phyloP scores from a whole-genome alignment of 2,329 filamentous ascomycete species.

The Aureobasidium vineae region DNA sequence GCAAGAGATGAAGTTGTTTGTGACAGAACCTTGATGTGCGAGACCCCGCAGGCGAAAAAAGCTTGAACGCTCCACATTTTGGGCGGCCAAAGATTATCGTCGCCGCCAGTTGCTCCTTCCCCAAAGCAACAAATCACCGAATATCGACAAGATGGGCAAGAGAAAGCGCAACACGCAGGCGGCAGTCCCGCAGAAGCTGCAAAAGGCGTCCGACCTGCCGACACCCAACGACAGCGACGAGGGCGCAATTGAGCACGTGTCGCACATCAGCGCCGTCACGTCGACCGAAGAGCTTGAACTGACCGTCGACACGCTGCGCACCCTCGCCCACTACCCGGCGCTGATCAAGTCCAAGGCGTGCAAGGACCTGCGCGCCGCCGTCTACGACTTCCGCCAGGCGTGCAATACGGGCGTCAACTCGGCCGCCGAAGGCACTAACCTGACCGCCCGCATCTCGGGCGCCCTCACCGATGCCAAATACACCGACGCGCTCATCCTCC shows the following conservation, averaged over 20 bases:
- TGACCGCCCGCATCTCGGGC: constrained; percentile 65
- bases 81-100: neutral
- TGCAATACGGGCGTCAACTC: constrained; percentile 64
- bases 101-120: neutral
- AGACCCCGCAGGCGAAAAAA: constrained; percentile 3
- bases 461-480: constrained; percentile 65
- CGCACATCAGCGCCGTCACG: constrained; percentile 48
- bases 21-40: neutral
- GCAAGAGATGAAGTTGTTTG: neutral
- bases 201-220: constrained; percentile 7
- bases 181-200: neutral
- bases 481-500: constrained; percentile 61
- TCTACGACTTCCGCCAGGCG: constrained; percentile 67
- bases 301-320: constrained; percentile 61
- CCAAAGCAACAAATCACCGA: neutral
- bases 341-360: constrained; percentile 68
- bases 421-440: constrained; percentile 54
- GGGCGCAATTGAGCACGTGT: neutral
- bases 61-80: neutral
- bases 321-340: constrained; percentile 58
- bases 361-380: constrained; percentile 63
- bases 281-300: constrained; percentile 66
- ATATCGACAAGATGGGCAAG: constrained; percentile 15
- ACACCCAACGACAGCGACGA: constrained; percentile 23
- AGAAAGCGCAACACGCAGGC: constrained; percentile 25